phyloP scores from a whole-genome alignment of 2,329 filamentous ascomycete genomes.

The Pseudogymnoascus sp. region DNA sequence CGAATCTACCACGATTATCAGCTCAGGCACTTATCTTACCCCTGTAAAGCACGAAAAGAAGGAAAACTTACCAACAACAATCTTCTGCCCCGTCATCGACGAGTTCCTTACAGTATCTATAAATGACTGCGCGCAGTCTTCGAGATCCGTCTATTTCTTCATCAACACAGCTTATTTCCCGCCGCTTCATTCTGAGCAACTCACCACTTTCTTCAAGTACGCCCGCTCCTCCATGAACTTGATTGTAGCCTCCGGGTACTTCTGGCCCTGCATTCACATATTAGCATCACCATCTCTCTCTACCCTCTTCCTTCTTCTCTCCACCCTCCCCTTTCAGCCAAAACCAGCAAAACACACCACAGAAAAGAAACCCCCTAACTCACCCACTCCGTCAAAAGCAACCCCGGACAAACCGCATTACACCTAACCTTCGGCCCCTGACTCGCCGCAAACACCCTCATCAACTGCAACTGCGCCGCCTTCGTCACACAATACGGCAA shows the following conservation, averaged over 20 bases:
- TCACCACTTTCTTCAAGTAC: slow-evolving; percentile 46
- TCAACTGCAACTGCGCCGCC: slow-evolving; percentile 50
- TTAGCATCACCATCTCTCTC: no score
- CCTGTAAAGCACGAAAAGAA: no score
- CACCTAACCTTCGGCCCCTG: slow-evolving; percentile 54
- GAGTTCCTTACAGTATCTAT: slow-evolving; percentile 43
- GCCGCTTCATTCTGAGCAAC: slow-evolving; percentile 14
- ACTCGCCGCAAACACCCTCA: slow-evolving; percentile 54
- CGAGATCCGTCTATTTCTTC: slow-evolving; percentile 34
- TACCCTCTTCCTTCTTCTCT: background rate
- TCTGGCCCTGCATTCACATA: slow-evolving; percentile 33
- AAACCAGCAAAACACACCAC: background rate
- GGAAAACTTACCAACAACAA: slow-evolving; percentile 23
- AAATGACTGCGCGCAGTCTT: slow-evolving; percentile 47
- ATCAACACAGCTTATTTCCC: slow-evolving; percentile 1
- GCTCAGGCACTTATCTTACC: background rate
- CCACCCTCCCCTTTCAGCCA: background rate
- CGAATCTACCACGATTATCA: background rate
- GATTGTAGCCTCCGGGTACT: slow-evolving; percentile 44
- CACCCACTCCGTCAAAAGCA: slow-evolving; percentile 58
- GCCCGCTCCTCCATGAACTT: slow-evolving; percentile 39
- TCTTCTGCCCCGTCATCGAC: slow-evolving; percentile 28
- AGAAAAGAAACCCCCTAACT: slow-evolving; percentile 13
- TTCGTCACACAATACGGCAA: slow-evolving; percentile 30
- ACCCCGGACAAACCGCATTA: slow-evolving; percentile 55